Evolutionary conservation across 331 rosid genomes (phyloP), one percentile per base, ranked within the genome.

Genomic region (Stylosanthes scabra): DNA sequence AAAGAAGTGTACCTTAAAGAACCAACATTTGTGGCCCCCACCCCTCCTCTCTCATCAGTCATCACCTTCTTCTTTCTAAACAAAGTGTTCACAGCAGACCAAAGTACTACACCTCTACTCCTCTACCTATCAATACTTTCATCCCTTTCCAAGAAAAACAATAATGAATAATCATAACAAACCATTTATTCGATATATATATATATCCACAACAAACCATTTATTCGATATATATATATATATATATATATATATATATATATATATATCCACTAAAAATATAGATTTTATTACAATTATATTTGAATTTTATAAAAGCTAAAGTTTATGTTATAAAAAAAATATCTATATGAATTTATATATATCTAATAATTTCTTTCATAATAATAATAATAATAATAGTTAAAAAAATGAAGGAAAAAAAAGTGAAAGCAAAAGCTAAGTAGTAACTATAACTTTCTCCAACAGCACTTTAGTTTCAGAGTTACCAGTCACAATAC

Each of bases 1-100:
- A 87, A 83, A 80, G 83, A 79, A 69, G 62, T 88, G 96, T 89
- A 75, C 74, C 72, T 51, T 1, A 88, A 90, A 90, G 84, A 76
- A 88, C 94, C 81, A 82, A 83, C 93, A 86, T 37, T 9, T 7
- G 20, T 39, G 88, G 90, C 73, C 64, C 88, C 87, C 52, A 57
- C n/a, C 20, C 56, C 74, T 74, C 81, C 0, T 11, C 68, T 1
- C 40, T 31, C 25, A n/a, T 60, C 66, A 34, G 14, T 31, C 25
- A n/a, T 60, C 66, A 34, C 37, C 62, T 59, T 31, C 62, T 34
- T 11, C 59, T 37, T 20, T 20, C 51, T 31, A 3, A 74, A 52
- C 56, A 63, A 74, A 55, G n/a, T 3, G 79, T 60, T 79, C 68
- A 49, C 74, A 37, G 20, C 82, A 52, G 8, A 42, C 8, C 44